These are phyloP conservation scores for Camelina neglecta DNA, from an alignment of 345 rosid genomes.

Conservation along the genomic window DNA sequence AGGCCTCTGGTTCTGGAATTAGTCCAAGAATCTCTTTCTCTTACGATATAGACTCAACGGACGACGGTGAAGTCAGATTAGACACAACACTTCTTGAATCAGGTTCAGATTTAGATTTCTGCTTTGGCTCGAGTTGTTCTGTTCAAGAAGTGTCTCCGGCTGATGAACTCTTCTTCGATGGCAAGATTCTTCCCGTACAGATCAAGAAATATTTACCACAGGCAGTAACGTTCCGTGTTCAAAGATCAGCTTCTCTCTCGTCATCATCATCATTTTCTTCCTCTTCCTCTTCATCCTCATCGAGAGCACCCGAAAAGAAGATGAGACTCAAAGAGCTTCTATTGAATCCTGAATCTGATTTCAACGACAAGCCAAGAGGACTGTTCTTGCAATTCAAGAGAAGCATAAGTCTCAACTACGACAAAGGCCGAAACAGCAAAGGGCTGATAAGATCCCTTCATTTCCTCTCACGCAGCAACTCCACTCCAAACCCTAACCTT, in stretches of 20 bases:
- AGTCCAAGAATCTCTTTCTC: slow-evolving; percentile 85
- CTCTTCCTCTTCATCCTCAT: slow-evolving; percentile 29
- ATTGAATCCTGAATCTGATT: slow-evolving; percentile 45
- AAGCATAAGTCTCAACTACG: slow-evolving; percentile 82
- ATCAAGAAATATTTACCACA: slow-evolving; percentile 53
- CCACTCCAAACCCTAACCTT: slow-evolving; percentile 69
- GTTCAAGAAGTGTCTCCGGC: slow-evolving; percentile 70
- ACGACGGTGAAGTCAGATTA: slow-evolving; percentile 46
- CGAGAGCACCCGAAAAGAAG: slow-evolving; percentile 60
- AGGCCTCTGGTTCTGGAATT: slow-evolving; percentile 60
- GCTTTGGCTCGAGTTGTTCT: slow-evolving; percentile 52
- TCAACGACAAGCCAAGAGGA: slow-evolving; percentile 53
- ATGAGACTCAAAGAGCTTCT: slow-evolving; percentile 73
- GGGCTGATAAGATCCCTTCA: slow-evolving; percentile 67
- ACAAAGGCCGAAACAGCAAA: slow-evolving; percentile 51
- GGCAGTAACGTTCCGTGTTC: slow-evolving; percentile 19
- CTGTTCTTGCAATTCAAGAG: slow-evolving; percentile 81
- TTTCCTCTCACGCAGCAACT: slow-evolving; percentile 81
- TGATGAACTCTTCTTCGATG: slow-evolving; percentile 88
- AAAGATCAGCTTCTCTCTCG: slow-evolving; percentile 38
- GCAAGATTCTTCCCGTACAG: slow-evolving; percentile 74
- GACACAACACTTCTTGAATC: slow-evolving; percentile 61
- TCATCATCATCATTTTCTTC: slow-evolving; percentile 31
- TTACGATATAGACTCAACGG: slow-evolving; percentile 59
- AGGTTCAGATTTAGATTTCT: slow-evolving; percentile 67